Percentiles rank a stretch among this genome's conserved stretches.
Conservation (phyloP, 1,284 basidiomycete species). For the Xerocomus amazonicus region DNA sequence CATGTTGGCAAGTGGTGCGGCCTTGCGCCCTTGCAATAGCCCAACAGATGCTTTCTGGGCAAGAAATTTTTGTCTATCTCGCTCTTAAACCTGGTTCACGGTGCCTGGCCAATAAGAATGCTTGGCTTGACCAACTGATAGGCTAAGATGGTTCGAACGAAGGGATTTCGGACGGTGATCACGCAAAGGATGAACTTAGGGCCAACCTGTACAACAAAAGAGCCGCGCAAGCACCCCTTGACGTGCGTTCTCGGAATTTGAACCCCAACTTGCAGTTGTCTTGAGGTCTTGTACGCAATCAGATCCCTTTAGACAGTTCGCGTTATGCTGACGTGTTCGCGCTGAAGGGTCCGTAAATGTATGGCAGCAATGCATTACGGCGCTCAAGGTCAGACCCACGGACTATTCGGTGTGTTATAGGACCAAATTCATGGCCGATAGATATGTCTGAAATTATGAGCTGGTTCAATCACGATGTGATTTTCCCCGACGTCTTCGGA, state of each 20-base stretch:
- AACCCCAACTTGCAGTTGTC: constrained; percentile 19
- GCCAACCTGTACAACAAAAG: constrained; percentile 7
- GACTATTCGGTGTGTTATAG: background rate
- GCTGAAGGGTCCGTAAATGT: constrained; percentile 22
- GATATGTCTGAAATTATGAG: constrained; percentile 11
- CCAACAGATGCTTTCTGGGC: constrained; percentile 13
- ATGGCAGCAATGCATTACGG: constrained; percentile 33
- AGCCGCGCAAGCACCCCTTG: constrained; percentile 24
- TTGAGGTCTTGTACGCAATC: constrained; percentile 29
- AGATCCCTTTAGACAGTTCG: constrained; percentile 16
- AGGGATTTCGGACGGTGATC: constrained; percentile 8
- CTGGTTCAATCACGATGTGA: constrained; percentile 15
- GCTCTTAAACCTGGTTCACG: constrained; percentile 4
- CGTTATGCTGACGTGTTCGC: constrained; percentile 33
- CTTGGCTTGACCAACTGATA: constrained; percentile 9
- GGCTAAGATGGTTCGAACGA: constrained; percentile 11
- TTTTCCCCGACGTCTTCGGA: constrained; percentile 23
- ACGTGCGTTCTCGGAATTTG: constrained; percentile 25
- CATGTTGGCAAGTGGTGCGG: constrained; percentile 17
- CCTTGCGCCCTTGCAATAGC: constrained; percentile 2
- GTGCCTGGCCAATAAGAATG: constrained; percentile 22
- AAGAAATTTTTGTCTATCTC: constrained; percentile 5
- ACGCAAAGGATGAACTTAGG: constrained; percentile 13
- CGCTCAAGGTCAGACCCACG: constrained; percentile 8
- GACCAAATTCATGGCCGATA: constrained; percentile 2